Conservation (phyloP, 441 rosid genomes). For the Breynia disticha region DNA sequence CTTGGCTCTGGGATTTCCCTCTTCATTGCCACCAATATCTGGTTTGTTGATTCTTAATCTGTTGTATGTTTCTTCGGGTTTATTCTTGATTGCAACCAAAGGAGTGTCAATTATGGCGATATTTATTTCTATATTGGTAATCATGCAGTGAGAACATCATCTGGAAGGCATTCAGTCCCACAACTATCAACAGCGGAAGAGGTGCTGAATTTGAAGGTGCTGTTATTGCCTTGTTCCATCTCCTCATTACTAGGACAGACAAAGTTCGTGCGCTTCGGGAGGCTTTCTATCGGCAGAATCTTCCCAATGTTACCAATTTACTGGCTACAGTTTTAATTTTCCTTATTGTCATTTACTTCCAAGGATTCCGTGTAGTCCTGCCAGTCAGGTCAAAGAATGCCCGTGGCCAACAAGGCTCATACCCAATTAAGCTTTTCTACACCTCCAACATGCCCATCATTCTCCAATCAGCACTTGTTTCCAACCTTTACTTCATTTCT, state of each 20-base stretch:
- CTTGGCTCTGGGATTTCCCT: constrained; percentile 91
- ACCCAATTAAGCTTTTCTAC: constrained; percentile 76
- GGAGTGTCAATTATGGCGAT: no score
- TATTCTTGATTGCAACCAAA: no score
- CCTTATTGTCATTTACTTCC: constrained; percentile 61
- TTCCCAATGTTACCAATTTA: constrained; percentile 80
- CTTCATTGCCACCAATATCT: constrained; percentile 88
- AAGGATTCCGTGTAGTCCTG: constrained; percentile 77
- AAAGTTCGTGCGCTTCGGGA: constrained; percentile 76
- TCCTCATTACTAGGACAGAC: constrained; percentile 68
- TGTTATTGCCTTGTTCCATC: constrained; percentile 80
- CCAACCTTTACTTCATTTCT: constrained; percentile 85
- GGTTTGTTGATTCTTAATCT: constrained; percentile 29
- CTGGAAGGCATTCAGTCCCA: constrained; percentile 97
- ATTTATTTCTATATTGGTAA: neutral
- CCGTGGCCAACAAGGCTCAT: constrained; percentile 88
- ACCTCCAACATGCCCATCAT: constrained; percentile 82
- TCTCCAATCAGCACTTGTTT: constrained; percentile 86
- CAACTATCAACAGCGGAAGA: constrained; percentile 89
- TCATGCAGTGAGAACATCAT: constrained; percentile 65
- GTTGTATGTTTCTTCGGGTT: neutral
- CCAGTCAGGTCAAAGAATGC: constrained; percentile 73
- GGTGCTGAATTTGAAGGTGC: constrained; percentile 99
- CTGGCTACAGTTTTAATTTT: constrained; percentile 65
- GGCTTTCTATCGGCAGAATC: constrained; percentile 94